These are phyloP conservation scores for Sugiyamaella floridensis DNA, from an alignment of 805 yeast species.

Conservation along the genomic window DNA sequence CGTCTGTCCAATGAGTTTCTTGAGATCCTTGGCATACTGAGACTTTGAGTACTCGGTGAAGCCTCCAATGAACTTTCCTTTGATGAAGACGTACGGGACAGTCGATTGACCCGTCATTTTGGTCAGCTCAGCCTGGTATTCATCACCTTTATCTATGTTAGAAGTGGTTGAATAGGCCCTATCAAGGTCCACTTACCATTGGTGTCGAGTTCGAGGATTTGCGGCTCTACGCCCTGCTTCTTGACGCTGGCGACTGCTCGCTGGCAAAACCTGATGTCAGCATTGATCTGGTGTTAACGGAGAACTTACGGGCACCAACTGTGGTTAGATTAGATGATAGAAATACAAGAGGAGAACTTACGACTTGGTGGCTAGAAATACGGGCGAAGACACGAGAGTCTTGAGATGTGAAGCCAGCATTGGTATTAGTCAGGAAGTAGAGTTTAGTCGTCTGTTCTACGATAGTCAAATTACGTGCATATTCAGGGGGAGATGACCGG, in stretches of 20 bases:
- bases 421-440: not conserved
- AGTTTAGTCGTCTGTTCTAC: not conserved
- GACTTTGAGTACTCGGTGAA: conserved; percentile 5
- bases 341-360: not conserved
- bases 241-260: conserved; percentile 39
- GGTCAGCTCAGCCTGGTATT: conserved; percentile 69
- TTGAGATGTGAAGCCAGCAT: not conserved
- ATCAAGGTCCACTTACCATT: conserved; percentile 9
- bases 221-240: conserved; percentile 41
- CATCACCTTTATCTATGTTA: conserved; percentile 58
- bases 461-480: not conserved
- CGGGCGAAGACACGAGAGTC: conserved; percentile 29
- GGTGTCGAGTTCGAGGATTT: conserved; percentile 47
- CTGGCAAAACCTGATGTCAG: conserved; percentile 50
- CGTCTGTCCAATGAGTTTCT: not conserved
- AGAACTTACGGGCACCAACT: conserved; percentile 5
- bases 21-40: conserved; percentile 3
- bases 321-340: not conserved
- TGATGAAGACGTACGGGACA: conserved; percentile 88
- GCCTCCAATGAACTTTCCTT: conserved; percentile 92
- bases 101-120: conserved; percentile 84
- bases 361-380: conserved; percentile 77
- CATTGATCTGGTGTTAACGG: not conserved
- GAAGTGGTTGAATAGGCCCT: conserved; percentile 25
- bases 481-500: not conserved